Base-by-base conservation (phyloP, 805 yeast species). In the Nakazawaea peltata region DNA sequence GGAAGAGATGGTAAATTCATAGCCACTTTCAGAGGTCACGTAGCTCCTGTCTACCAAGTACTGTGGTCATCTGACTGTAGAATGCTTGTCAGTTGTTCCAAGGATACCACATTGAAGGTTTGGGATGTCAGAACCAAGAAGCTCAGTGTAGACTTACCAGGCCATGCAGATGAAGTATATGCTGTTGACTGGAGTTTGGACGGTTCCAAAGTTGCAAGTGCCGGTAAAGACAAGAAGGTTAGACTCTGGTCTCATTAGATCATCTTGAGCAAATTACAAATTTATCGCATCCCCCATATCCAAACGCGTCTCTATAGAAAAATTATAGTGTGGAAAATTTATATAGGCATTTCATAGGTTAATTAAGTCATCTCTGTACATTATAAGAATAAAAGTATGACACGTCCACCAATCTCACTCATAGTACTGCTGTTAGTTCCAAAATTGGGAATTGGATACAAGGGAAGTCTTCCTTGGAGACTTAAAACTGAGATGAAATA, bases 101-200 rank as follows among this genome's bases (percentile, higher is more conserved):
- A 90, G 54, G 97, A 90, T 57, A 88, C 97, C 1, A 90, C 97
- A 1, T 68, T 90, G 51, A 90, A 90, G 57, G 95, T 90, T 2
- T 90, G 97, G 97, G 97, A 90, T 52, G 77, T 90, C 16, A 74
- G 83, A 49, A 83, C 95, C 3, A 70, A 81, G 44, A 90, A 90
- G 53, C 63, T 92, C 37, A 71, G 77, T 40, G 85, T 81, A 13
- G 98, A 92, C 57, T 69, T 92, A 40, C 98, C 98, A 0, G 98
- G 98, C 1, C 98, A 92, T 53, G 65, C 78, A 12, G 98, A 92
- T 51, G 98, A 92, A 59, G 95, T 92, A 1, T 92, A 75, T 54
- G 94, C 97, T 0, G 96, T 92, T 4, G 98, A 92, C 50, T 92
- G 98, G 98, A 84, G 96, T 63, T 76, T 81, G 37, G 98, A 92